Evolutionary conservation across 179 eudicot species (phyloP).

Genomic region (Drosera spatulata): DNA sequence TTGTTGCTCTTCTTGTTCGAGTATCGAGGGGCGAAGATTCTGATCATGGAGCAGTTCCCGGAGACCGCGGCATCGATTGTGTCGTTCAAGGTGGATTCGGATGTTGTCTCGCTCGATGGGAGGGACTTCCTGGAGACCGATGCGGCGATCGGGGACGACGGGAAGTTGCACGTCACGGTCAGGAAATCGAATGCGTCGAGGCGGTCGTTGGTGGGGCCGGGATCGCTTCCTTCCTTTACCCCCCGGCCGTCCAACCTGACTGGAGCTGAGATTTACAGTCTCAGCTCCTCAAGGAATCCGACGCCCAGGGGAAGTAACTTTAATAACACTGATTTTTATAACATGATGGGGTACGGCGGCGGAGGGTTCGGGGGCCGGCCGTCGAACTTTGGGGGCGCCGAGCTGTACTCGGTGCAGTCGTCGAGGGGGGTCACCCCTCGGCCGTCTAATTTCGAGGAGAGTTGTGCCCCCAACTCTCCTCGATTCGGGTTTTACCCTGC

Average conservation of each 20-base stretch:
- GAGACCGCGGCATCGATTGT: constrained; percentile 69
- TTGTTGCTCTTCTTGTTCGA: constrained; percentile 50
- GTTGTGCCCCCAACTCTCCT: constrained; percentile 26
- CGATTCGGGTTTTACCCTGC: constrained; percentile 60
- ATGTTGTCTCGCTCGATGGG: constrained; percentile 61
- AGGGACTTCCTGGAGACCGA: constrained; percentile 53
- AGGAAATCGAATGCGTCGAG: constrained; percentile 59
- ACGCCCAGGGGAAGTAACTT: constrained; percentile 88
- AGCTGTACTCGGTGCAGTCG: constrained; percentile 49
- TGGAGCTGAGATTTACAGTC: constrained; percentile 87
- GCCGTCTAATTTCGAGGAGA: constrained; percentile 83
- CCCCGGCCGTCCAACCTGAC: constrained; percentile 75
- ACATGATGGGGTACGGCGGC: constrained; percentile 62
- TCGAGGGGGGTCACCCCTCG: constrained; percentile 63
- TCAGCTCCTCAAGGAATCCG: constrained; percentile 76
- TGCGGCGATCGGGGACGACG: constrained; percentile 55
- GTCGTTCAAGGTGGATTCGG: constrained; percentile 60
- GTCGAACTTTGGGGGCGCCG: constrained; percentile 40
- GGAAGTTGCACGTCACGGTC: constrained; percentile 58
- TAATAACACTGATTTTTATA: constrained; percentile 68
- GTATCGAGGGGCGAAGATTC: constrained; percentile 60
- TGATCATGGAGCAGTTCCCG: constrained; percentile 67
- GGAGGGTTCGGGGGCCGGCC: constrained; percentile 25
- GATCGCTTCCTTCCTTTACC: constrained; percentile 20
- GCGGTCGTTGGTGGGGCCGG: constrained; percentile 19